Evolutionary conservation across 495 filamentous ascomycete species (phyloP).

Genomic region (Penicillium coprophilum): DNA sequence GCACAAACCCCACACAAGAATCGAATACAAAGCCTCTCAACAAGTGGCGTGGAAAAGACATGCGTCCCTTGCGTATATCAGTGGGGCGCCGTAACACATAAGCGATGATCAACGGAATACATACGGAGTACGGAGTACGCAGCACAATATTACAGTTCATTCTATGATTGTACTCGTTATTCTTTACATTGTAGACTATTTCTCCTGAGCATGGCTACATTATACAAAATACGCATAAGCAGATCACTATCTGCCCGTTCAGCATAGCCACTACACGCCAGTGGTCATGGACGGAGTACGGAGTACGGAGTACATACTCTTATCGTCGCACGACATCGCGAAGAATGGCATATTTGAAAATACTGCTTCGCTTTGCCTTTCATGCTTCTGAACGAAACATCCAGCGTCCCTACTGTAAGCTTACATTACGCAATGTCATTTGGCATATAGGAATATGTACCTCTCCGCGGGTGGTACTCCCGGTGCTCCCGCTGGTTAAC

Average conservation of each 20-base stretch:
- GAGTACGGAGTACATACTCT: neutral
- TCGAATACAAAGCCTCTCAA: neutral
- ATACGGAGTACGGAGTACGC: too few relatives aligned
- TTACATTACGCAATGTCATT: neutral
- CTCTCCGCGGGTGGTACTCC: neutral
- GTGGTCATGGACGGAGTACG: too few relatives aligned
- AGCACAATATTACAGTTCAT: neutral
- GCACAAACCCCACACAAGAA: neutral
- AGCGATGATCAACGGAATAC: slow-evolving; percentile 1
- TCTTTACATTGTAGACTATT: neutral
- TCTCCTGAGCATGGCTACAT: neutral
- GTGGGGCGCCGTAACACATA: slow-evolving; percentile 10
- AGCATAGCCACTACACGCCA: too few relatives aligned
- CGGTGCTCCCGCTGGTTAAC: slow-evolving; percentile 6
- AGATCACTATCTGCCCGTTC: neutral
- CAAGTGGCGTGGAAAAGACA: slow-evolving; percentile 11
- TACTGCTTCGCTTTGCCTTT: neutral
- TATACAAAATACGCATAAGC: neutral
- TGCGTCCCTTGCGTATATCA: slow-evolving; percentile 18
- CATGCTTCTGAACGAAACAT: neutral
- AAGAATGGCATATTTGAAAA: neutral
- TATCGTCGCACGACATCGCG: neutral
- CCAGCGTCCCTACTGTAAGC: neutral
- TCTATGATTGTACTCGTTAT: neutral
- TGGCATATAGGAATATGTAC: neutral